phyloP scores from a whole-genome alignment of 495 filamentous ascomycete genomes.

The Xanthoparmelia taractica region DNA sequence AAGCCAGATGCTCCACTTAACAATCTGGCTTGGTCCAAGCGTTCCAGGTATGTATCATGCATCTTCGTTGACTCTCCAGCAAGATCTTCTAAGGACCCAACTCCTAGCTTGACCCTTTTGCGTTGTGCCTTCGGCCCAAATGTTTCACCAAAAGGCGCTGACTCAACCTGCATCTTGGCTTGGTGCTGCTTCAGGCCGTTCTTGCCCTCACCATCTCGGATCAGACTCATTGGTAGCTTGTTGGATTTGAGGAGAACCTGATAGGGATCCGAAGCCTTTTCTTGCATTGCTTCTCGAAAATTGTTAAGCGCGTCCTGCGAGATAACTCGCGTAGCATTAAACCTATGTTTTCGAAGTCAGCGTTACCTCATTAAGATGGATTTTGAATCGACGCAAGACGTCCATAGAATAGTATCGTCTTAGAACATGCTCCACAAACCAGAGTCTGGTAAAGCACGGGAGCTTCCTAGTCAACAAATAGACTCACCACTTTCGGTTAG shows the following conservation, averaged over 20 bases:
- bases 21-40: constrained; percentile 61
- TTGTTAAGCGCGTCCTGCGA: constrained; percentile 60
- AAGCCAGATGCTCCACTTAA: constrained; percentile 57
- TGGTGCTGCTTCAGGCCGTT: constrained; percentile 86
- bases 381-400: not conserved
- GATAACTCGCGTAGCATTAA: constrained; percentile 65
- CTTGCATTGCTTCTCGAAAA: constrained; percentile 89
- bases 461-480: not conserved
- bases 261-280: constrained; percentile 84
- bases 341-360: constrained; percentile 32
- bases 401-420: not conserved
- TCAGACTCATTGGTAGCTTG: constrained; percentile 81
- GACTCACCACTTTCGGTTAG: constrained; percentile 70
- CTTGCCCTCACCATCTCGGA: constrained; percentile 55
- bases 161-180: constrained; percentile 90
- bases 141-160: constrained; percentile 73
- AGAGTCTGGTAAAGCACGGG: not conserved
- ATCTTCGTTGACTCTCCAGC: constrained; percentile 68
- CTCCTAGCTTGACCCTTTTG: constrained; percentile 82
- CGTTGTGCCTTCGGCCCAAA: constrained; percentile 91
- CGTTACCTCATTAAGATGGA: not conserved
- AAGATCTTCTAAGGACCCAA: constrained; percentile 71
- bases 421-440: not conserved
- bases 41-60: constrained; percentile 71
- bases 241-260: constrained; percentile 87